These are phyloP conservation scores for Tulasnella sp. DNA, from an alignment of 768 basidiomycete species.

Conservation along the genomic window DNA sequence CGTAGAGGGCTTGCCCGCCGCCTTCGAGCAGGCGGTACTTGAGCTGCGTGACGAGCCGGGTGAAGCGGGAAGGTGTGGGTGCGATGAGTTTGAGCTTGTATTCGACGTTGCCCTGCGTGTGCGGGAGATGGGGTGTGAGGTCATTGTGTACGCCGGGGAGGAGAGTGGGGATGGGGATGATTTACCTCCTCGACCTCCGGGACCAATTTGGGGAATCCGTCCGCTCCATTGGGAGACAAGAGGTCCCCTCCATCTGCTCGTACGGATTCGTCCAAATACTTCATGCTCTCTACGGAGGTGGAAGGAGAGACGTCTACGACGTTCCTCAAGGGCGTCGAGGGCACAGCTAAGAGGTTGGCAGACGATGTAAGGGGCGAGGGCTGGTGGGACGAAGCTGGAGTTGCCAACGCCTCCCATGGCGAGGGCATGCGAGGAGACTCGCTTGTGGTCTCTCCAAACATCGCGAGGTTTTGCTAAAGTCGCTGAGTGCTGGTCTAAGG, in stretches of 20 bases:
- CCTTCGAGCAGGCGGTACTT: slow-evolving; percentile 90
- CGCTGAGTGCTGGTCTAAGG: slow-evolving; percentile 11
- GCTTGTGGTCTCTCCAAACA: slow-evolving; percentile 77
- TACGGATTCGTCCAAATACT: neutral
- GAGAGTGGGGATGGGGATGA: neutral
- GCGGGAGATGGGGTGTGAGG: neutral
- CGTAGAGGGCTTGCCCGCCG: slow-evolving; percentile 73
- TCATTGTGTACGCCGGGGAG: neutral
- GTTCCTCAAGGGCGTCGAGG: neutral
- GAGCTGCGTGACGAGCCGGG: slow-evolving; percentile 76
- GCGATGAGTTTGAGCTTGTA: slow-evolving; percentile 86
- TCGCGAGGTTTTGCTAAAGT: slow-evolving; percentile 21
- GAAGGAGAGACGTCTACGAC: neutral
- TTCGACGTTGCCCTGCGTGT: slow-evolving; percentile 71
- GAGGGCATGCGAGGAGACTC: slow-evolving; percentile 55
- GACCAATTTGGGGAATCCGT: slow-evolving; percentile 47
- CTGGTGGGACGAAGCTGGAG: slow-evolving; percentile 47
- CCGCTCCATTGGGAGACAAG: neutral
- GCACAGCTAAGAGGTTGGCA: neutral
- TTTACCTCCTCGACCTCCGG: slow-evolving; percentile 60
- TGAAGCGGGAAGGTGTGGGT: slow-evolving; percentile 36
- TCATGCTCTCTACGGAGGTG: neutral
- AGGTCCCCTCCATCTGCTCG: neutral
- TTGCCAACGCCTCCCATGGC: slow-evolving; percentile 69
- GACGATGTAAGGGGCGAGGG: slow-evolving; percentile 16